Evolutionary conservation across 805 yeast genomes (phyloP).

Genomic region (Ogataea nonfermentans): DNA sequence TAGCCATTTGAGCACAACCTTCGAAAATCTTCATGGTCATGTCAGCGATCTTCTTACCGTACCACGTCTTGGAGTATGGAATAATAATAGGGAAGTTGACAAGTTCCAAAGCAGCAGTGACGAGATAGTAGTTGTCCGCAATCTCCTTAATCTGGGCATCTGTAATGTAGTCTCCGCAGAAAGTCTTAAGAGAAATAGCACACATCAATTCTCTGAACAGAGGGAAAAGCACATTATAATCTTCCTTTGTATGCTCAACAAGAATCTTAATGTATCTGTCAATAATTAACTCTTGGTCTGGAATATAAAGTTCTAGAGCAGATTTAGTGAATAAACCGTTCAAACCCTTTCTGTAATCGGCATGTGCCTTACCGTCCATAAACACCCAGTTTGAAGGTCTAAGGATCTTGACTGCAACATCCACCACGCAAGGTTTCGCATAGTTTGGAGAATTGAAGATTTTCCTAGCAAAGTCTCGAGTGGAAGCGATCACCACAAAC

Average conservation of each 20-base stretch:
- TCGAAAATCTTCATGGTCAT: constrained; percentile 91
- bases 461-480: constrained; percentile 85
- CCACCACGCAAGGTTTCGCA: constrained; percentile 97
- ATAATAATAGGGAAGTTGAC: constrained; percentile 96
- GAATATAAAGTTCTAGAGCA: constrained; percentile 82
- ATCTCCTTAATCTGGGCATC: constrained; percentile 84
- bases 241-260: constrained; percentile 51
- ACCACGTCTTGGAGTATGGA: constrained; percentile 97
- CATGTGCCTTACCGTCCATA: constrained; percentile 92
- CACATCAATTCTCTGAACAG: constrained; percentile 95
- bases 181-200: constrained; percentile 87
- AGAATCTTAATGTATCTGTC: constrained; percentile 75
- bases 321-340: constrained; percentile 84
- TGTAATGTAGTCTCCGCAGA: constrained; percentile 93
- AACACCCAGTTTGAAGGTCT: constrained; percentile 98
- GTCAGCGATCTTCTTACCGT: constrained; percentile 91
- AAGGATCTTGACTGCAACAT: constrained; percentile 89
- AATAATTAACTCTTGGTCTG: constrained; percentile 80
- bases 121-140: constrained; percentile 88
- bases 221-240: constrained; percentile 79
- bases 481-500: constrained; percentile 90
- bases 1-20: constrained; percentile 83
- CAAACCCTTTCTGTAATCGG: constrained; percentile 86
- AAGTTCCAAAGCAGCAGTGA: constrained; percentile 94
- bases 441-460: constrained; percentile 79